Evolutionary conservation across 768 basidiomycete genomes (phyloP), one percentile per base, ranked within the genome.

Genomic region (Boletales sp.): DNA sequence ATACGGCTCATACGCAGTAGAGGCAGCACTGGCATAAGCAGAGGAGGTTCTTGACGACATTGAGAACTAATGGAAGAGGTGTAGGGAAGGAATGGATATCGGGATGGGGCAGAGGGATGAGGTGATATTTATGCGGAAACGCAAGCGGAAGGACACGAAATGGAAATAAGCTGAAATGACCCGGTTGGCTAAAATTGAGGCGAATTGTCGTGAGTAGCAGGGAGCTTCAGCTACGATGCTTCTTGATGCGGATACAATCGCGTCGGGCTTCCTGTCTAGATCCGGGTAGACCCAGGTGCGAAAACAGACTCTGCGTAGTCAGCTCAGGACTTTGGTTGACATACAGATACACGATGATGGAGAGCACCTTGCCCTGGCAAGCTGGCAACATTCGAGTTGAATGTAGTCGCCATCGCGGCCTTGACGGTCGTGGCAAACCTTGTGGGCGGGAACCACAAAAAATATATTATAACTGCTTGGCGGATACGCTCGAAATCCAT

Each of bases 41-140:
- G 67, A 29, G 17, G 67, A 53, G 8, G 54, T 37, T 35, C 61
- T 60, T 24, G 67, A 60, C 35, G 69, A 39, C 69, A 69, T 69
- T 38, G 9, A 31, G 39, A 27, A 40, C 34, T 37, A 29, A 27
- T 48, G 43, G 42, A 7, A 32, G 48, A 35, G 31, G 32, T 39
- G 39, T 36, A 40, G 42, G 55, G 40, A 40, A 43, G 40, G 39
- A 19, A 18, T 9, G 55, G 31, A 18, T 53, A 24, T 46, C 40
- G 40, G 36, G 38, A 30, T 29, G 43, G 41, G 43, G 32, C 24
- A 41, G 32, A 31, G 36, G 56, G 45, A 44, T n/a, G 32, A 9
- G 42, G 53, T 40, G 51, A 52, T 69, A 68, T 68, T 64, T 69
- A 68, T 60, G 42, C 54, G 43, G 47, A 61, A 56, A 48, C 47